A percentile compares a stretch with the other conserved stretches of the same genome.
These are phyloP conservation scores for Circinella minor DNA, from an alignment of 371 early-diverging fungal genomes.

Conservation along the genomic window DNA sequence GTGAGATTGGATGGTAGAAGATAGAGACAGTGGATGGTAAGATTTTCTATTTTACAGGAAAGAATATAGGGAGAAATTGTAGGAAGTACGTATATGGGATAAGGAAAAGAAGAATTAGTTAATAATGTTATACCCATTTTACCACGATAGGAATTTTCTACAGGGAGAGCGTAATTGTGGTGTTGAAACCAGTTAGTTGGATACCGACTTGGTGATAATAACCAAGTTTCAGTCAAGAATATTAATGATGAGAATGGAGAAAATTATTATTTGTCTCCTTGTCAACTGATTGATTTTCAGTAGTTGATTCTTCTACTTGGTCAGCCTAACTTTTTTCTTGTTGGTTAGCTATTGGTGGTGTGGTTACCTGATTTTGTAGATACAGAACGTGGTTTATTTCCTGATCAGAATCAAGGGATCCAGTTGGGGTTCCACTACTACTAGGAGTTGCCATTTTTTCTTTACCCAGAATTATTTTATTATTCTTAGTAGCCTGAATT, in stretches of 20 bases:
- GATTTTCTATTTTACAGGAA: conserved; percentile 6
- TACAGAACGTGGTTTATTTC: too few relatives aligned
- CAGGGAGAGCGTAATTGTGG: conserved; percentile 16
- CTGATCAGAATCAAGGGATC: too few relatives aligned
- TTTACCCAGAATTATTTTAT: too few relatives aligned
- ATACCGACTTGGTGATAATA: conserved; percentile 1
- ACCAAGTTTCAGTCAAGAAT: neutral
- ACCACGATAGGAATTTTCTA: neutral
- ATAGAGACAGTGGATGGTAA: too few relatives aligned
- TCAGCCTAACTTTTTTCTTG: too few relatives aligned
- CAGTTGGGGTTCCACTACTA: too few relatives aligned
- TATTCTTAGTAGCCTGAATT: too few relatives aligned
- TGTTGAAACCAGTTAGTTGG: conserved; percentile 19
- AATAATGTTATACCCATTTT: conserved; percentile 14
- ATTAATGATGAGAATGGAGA: neutral
- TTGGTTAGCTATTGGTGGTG: too few relatives aligned
- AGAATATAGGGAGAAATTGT: neutral
- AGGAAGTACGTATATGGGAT: neutral
- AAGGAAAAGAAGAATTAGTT: conserved; percentile 6
- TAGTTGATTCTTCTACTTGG: neutral
- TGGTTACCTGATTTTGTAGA: too few relatives aligned
- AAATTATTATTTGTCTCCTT: too few relatives aligned
- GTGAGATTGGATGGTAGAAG: conserved; percentile 11
- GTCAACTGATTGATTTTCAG: too few relatives aligned
- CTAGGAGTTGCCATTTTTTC: too few relatives aligned